Percentiles rank a stretch among this genome's conserved stretches.
Conservation (phyloP, 129 eudicot species). For the Heracleum sosnowskyi region DNA sequence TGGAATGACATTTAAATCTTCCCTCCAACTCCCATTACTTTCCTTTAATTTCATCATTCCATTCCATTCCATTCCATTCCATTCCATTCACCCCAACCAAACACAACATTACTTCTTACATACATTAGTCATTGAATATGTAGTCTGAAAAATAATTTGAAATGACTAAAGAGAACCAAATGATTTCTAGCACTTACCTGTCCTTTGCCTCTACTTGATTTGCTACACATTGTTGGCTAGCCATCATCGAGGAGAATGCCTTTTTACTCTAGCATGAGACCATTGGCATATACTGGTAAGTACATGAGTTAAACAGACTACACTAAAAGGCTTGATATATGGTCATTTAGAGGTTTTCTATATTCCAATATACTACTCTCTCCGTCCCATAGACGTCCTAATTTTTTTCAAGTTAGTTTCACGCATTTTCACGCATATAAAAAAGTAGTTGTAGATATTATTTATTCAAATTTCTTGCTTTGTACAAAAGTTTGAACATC, state of each 20-base stretch:
- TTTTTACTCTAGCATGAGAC: conserved; percentile 42
- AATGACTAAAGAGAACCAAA: neutral
- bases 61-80: too few species aligned
- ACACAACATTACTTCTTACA: too few species aligned
- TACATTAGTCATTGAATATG: neutral
- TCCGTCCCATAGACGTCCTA: too few species aligned
- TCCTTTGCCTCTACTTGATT: conserved; percentile 17
- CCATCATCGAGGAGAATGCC: conserved; percentile 32
- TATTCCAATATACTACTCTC: neutral
- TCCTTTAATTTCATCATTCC: too few species aligned
- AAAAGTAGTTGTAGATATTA: too few species aligned
- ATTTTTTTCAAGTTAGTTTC: too few species aligned
- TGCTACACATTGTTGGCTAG: conserved; percentile 18
- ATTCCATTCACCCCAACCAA: too few species aligned
- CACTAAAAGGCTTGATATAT: neutral
- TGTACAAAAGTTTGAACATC: too few species aligned
- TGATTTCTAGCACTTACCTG: conserved; percentile 23
- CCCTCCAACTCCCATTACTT: too few species aligned
- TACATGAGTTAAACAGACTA: neutral
- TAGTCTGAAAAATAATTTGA: neutral
- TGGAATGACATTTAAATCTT: too few species aligned
- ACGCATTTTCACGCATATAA: too few species aligned
- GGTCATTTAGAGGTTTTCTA: neutral
- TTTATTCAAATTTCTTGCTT: too few species aligned
- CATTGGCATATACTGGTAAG: neutral